phyloP scores from a whole-genome alignment of 352 stramenopile species.

The Phytophthora europaea region DNA sequence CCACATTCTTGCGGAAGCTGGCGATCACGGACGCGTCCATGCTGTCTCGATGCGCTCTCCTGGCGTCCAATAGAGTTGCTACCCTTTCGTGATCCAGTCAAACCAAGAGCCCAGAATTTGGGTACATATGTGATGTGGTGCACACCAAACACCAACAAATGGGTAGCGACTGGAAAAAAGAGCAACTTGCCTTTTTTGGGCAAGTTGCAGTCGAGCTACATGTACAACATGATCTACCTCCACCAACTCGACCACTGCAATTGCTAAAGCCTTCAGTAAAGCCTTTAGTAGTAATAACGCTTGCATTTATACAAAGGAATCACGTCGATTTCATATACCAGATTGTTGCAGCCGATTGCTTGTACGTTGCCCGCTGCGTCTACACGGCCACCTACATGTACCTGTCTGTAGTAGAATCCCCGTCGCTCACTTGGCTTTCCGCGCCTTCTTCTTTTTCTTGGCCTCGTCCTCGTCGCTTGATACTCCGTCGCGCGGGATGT shows the following conservation, averaged over 20 bases:
- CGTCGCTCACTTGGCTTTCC: slow-evolving; percentile 37
- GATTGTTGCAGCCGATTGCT: slow-evolving; percentile 17
- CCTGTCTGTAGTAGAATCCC: slow-evolving; percentile 7
- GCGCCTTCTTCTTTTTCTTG: slow-evolving; percentile 50
- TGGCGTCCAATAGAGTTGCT: slow-evolving; percentile 43
- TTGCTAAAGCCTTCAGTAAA: too few species aligned
- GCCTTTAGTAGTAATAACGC: neutral
- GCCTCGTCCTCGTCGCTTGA: slow-evolving; percentile 87
- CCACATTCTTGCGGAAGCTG: slow-evolving; percentile 75
- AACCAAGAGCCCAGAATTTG: neutral
- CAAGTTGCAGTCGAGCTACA: neutral
- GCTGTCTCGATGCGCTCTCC: slow-evolving; percentile 13
- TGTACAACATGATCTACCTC: neutral
- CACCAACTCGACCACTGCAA: too few species aligned
- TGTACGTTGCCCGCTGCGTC: slow-evolving; percentile 19
- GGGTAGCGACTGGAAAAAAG: neutral
- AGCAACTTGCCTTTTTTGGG: neutral
- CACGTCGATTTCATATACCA: slow-evolving; percentile 38
- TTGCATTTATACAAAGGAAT: slow-evolving; percentile 32
- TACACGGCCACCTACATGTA: slow-evolving; percentile 25
- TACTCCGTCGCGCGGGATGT: slow-evolving; percentile 76
- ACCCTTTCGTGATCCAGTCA: slow-evolving; percentile 52
- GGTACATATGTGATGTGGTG: neutral
- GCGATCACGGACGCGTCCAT: slow-evolving; percentile 74
- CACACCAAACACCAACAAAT: neutral